phyloP scores from a whole-genome alignment of 805 yeast species.

The Sugiyamaella mastotermitis region DNA sequence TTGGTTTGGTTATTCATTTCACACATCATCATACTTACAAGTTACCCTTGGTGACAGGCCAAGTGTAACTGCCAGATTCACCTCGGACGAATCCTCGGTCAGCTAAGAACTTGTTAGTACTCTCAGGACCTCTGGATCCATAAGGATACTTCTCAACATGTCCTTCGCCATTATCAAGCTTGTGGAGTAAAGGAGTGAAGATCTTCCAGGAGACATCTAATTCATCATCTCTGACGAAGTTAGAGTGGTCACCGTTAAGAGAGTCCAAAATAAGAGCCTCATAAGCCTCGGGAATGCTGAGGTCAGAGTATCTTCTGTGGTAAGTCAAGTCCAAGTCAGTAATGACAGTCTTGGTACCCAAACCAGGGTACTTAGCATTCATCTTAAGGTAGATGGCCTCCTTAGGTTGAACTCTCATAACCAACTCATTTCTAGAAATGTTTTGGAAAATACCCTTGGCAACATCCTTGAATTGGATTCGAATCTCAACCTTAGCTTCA shows the following conservation, averaged over 20 bases:
- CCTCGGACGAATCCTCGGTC: conserved; percentile 69
- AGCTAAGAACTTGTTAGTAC: conserved; percentile 53
- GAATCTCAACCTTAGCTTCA: conserved; percentile 89
- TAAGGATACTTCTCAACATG: conserved; percentile 69
- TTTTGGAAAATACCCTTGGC: conserved; percentile 75
- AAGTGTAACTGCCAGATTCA: conserved; percentile 63
- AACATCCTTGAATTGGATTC: conserved; percentile 86
- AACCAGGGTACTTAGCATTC: conserved; percentile 91
- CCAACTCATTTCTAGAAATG: conserved; percentile 87
- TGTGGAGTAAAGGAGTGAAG: conserved; percentile 84
- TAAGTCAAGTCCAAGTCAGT: conserved; percentile 91
- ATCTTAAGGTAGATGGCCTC: conserved; percentile 92
- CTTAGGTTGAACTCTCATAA: conserved; percentile 88
- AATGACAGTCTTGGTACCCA: conserved; percentile 70
- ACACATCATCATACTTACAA: conserved; percentile 12
- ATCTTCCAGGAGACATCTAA: conserved; percentile 87
- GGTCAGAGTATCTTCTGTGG: conserved; percentile 69
- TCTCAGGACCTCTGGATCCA: conserved; percentile 85
- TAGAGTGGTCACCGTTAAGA: conserved; percentile 86
- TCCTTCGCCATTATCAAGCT: conserved; percentile 67
- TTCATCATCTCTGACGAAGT: conserved; percentile 97
- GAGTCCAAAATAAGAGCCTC: conserved; percentile 93
- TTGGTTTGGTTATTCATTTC: too few relatives aligned
- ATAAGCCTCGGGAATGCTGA: conserved; percentile 97
- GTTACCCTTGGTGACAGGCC: conserved; percentile 56